Base-by-base conservation (phyloP, 257 asterid genomes). In the Plantago major region DNA sequence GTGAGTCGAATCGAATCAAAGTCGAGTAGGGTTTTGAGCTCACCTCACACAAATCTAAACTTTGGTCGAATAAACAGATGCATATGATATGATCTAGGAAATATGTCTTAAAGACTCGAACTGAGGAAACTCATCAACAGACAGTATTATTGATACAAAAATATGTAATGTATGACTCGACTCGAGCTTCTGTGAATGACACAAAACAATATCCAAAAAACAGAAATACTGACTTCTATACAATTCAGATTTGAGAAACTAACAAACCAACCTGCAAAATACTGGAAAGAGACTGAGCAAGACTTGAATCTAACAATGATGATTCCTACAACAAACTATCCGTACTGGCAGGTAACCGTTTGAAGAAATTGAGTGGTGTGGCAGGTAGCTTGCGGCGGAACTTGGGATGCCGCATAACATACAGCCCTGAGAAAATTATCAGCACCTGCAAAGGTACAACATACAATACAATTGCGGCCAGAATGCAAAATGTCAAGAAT, bases 361-460 rank as follows among this genome's bases (percentile, higher is more conserved):
- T 84, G 72, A 91, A 88, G 88, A 91, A 91, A 56, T 81, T 91
- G 70, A 88, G 57, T 0, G 94, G 84, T 0, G 76, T 87, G 0
- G 95, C 64, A 2, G 98, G 98, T 55, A 86, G 50, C 82, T 68
- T 86, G 62, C 79, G 86, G 30, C 96, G 68, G 57, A 88, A 84
- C 65, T 79, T 79, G 11, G 96, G 98, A 73, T 86, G 96, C 83
- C 95, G 81, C 96, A 86, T 91, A 9, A 58, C 71, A 10, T 84
- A 91, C 16, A 80, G 48, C 30, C 96, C 98, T 10, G 70, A 48
- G 19, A 69, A 4, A 5, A 77, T 61, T 6, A 77, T 71, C 80
- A 86, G 15, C 44, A 83, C 49, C 80, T 81, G 92, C 46, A 88
- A 82, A 40, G 93, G 94, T 14, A 82, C 77, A 6, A 68, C 56